These are phyloP conservation scores for Yamadazyma triangularis DNA, from an alignment of 1,139 yeast species.

Conservation along the genomic window DNA sequence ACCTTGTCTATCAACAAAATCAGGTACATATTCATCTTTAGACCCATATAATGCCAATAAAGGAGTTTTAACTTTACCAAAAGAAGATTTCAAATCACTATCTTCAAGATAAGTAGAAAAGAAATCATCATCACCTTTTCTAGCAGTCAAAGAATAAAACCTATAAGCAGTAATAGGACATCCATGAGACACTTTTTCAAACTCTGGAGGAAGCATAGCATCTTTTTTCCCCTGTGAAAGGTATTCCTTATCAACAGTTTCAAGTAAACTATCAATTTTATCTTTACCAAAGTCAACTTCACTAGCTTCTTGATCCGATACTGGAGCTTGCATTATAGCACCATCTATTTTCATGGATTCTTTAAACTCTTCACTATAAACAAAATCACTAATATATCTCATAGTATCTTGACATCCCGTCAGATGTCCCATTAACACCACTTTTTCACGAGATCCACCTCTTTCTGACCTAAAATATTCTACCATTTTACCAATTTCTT, in stretches of 20 bases:
- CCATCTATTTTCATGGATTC: constrained; percentile 41
- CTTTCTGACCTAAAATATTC: constrained; percentile 42
- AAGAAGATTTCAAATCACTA: constrained; percentile 38
- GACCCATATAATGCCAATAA: constrained; percentile 55
- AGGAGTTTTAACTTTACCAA: constrained; percentile 51
- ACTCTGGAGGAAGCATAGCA: constrained; percentile 50
- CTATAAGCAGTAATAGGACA: constrained; percentile 66
- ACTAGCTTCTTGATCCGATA: constrained; percentile 62
- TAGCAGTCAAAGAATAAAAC: constrained; percentile 55
- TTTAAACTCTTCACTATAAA: constrained; percentile 8
- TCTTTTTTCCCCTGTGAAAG: constrained; percentile 41
- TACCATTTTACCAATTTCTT: constrained; percentile 54
- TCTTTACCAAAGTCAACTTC: constrained; percentile 12
- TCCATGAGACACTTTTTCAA: constrained; percentile 36
- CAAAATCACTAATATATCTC: constrained; percentile 45
- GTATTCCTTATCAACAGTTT: constrained; percentile 27
- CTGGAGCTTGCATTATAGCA: constrained; percentile 70
- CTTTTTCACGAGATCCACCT: constrained; percentile 40
- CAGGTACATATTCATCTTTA: constrained; percentile 64
- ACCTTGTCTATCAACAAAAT: constrained; percentile 40
- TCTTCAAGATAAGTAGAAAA: constrained; percentile 61
- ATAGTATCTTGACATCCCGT: constrained; percentile 80
- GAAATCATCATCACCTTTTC: constrained; percentile 75
- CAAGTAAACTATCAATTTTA: constrained; percentile 15
- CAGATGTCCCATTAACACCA: constrained; percentile 77